These are phyloP conservation scores for Penicillium sumatraense DNA, from an alignment of 2,329 filamentous ascomycete species.

Conservation along the genomic window DNA sequence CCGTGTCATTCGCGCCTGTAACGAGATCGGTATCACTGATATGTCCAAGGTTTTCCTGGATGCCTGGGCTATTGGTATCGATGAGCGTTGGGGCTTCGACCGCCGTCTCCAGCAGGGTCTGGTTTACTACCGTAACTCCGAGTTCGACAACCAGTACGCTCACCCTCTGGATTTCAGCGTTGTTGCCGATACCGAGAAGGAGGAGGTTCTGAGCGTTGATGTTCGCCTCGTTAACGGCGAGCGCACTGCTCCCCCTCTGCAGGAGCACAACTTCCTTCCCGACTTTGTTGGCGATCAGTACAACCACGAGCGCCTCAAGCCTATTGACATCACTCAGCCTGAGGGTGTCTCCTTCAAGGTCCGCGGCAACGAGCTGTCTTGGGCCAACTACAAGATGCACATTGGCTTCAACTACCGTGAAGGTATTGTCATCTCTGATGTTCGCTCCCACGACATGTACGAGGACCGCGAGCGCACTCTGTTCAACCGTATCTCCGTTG, in stretches of 20 bases:
- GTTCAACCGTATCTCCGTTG: slow-evolving; percentile 36
- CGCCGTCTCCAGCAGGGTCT: slow-evolving; percentile 39
- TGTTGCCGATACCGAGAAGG: slow-evolving; percentile 32
- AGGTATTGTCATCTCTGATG: slow-evolving; percentile 61
- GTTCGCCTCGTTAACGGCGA: slow-evolving; percentile 31
- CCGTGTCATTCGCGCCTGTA: slow-evolving; percentile 38
- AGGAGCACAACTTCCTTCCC: slow-evolving; percentile 35
- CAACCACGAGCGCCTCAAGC: slow-evolving; percentile 31
- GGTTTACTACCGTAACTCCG: slow-evolving; percentile 36
- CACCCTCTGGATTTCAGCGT: slow-evolving; percentile 35
- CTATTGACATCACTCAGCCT: slow-evolving; percentile 34
- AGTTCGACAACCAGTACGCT: slow-evolving; percentile 38
- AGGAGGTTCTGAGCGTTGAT: slow-evolving; percentile 35
- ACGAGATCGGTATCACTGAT: slow-evolving; percentile 40
- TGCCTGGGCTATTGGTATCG: slow-evolving; percentile 43
- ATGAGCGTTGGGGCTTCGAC: slow-evolving; percentile 41
- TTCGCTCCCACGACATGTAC: slow-evolving; percentile 33
- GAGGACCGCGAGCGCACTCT: slow-evolving; percentile 34
- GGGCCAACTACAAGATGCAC: slow-evolving; percentile 41
- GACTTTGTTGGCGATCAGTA: slow-evolving; percentile 31
- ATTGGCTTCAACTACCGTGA: slow-evolving; percentile 57
- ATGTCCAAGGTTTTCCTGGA: slow-evolving; percentile 42
- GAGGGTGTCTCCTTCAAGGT: slow-evolving; percentile 35
- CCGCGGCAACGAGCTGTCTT: slow-evolving; percentile 34
- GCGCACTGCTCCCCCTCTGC: slow-evolving; percentile 26